A percentile compares a stretch with the other conserved stretches of the same genome.
Evolutionary conservation across 768 basidiomycete species (phyloP).

Genomic region (Tricholoma flavovirens): DNA sequence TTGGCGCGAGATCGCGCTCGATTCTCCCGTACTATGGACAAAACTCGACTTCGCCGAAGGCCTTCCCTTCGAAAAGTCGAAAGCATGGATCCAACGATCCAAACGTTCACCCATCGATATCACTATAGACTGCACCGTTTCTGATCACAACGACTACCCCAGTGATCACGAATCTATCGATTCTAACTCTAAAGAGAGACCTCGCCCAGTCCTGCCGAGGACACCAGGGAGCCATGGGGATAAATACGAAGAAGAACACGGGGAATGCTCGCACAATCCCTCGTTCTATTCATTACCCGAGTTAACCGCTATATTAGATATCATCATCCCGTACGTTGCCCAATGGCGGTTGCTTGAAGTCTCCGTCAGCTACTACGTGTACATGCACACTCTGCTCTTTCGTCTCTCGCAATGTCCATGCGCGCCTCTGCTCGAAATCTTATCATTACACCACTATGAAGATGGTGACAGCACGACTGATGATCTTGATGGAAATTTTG

Average conservation of each 20-base stretch:
- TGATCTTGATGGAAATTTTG: constrained; percentile 27
- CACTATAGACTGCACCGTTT: constrained; percentile 36
- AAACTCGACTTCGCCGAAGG: constrained; percentile 34
- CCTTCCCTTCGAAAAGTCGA: constrained; percentile 38
- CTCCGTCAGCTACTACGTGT: constrained; percentile 38
- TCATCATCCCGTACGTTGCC: constrained; percentile 45
- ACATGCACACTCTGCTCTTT: constrained; percentile 39
- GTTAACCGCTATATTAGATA: constrained; percentile 31
- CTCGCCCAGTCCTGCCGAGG: not conserved
- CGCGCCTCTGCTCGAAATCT: constrained; percentile 48
- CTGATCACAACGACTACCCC: constrained; percentile 15
- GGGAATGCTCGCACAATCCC: constrained; percentile 12
- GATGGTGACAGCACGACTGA: constrained; percentile 28
- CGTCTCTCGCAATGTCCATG: constrained; percentile 36
- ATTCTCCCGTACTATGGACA: constrained; percentile 54
- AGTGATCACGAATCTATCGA: constrained; percentile 20
- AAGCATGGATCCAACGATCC: constrained; percentile 46
- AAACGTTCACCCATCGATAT: constrained; percentile 51
- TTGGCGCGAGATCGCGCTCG: constrained; percentile 52
- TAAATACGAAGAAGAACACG: constrained; percentile 18
- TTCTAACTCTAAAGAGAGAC: constrained; percentile 11
- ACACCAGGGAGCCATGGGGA: constrained; percentile 1
- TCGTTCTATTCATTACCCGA: constrained; percentile 28
- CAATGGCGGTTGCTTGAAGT: constrained; percentile 52
- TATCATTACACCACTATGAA: constrained; percentile 55